Percentiles rank a stretch among this genome's conserved stretches.
These are phyloP conservation scores for Plantago ovata DNA, from an alignment of 257 asterid genomes.

Conservation along the genomic window DNA sequence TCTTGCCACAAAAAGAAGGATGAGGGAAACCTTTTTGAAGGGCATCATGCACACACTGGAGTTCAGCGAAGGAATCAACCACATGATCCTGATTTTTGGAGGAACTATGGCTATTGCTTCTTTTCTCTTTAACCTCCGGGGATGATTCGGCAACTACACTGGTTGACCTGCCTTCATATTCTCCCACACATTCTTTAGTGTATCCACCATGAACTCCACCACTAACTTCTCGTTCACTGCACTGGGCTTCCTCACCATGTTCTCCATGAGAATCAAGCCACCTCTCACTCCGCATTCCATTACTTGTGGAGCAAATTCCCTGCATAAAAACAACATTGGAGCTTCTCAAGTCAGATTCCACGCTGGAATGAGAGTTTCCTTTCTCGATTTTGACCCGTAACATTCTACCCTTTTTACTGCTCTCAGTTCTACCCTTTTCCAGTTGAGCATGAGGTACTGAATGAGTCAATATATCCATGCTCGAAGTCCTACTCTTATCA, in stretches of 20 bases:
- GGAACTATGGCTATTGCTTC: slow-evolving; percentile 39
- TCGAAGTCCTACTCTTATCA: slow-evolving; percentile 38
- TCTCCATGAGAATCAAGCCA: slow-evolving; percentile 44
- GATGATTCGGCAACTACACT: slow-evolving; percentile 49
- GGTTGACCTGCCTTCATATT: slow-evolving; percentile 38
- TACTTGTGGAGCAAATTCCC: slow-evolving; percentile 50
- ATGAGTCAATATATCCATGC: slow-evolving; percentile 41
- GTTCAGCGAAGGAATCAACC: slow-evolving; percentile 39
- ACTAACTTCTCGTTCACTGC: slow-evolving; percentile 28
- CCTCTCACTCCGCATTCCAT: slow-evolving; percentile 43
- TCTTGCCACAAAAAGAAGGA: neutral
- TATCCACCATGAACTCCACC: slow-evolving; percentile 41
- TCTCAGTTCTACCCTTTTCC: slow-evolving; percentile 39
- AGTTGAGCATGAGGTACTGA: slow-evolving; percentile 35
- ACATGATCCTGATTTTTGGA: slow-evolving; percentile 45
- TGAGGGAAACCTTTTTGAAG: slow-evolving; percentile 50
- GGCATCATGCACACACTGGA: slow-evolving; percentile 59
- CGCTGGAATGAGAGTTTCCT: slow-evolving; percentile 87
- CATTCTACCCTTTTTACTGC: slow-evolving; percentile 57
- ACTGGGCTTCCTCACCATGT: slow-evolving; percentile 51
- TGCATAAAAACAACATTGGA: slow-evolving; percentile 65
- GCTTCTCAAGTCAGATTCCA: slow-evolving; percentile 91
- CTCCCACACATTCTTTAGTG: slow-evolving; percentile 34
- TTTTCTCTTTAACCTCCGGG: slow-evolving; percentile 44
- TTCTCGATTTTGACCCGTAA: slow-evolving; percentile 73